These are phyloP conservation scores for Odontarrhena argentea DNA, from an alignment of 345 rosid species.

Conservation along the genomic window DNA sequence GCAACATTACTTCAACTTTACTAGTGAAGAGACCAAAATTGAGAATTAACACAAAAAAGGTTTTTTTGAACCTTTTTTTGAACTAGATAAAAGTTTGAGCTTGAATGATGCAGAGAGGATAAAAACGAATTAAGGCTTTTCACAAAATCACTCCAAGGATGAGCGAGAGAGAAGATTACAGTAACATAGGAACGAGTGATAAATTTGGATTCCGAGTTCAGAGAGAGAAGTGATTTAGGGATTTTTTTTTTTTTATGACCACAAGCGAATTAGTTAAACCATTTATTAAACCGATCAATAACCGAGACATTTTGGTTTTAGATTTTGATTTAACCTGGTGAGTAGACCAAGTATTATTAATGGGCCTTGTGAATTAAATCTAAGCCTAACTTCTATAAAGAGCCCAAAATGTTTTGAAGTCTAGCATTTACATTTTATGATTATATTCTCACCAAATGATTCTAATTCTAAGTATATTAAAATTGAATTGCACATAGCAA, in stretches of 20 bases:
- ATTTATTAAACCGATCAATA: slow-evolving; percentile 22
- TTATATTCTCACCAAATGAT: too few relatives aligned
- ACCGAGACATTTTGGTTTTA: slow-evolving; percentile 6
- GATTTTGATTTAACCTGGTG: neutral
- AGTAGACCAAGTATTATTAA: too few relatives aligned
- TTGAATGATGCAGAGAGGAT: neutral
- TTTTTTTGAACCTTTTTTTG: neutral
- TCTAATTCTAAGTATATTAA: too few relatives aligned
- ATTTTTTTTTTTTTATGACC: neutral
- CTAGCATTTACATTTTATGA: too few relatives aligned
- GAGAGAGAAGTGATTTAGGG: slow-evolving; percentile 13
- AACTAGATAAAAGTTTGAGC: neutral
- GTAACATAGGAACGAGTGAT: neutral
- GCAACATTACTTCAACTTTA: slow-evolving; percentile 17
- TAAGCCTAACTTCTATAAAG: too few relatives aligned
- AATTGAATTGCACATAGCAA: too few relatives aligned
- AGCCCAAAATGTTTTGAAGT: too few relatives aligned
- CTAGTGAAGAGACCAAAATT: neutral
- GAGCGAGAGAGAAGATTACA: neutral
- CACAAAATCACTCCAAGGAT: neutral
- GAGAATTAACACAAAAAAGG: neutral
- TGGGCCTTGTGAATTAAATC: too few relatives aligned
- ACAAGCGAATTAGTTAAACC: neutral
- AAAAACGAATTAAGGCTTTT: neutral
- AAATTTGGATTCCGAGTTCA: neutral